Evolutionary conservation across 305 asterid species (phyloP).

Genomic region (Solanum hybrid): DNA sequence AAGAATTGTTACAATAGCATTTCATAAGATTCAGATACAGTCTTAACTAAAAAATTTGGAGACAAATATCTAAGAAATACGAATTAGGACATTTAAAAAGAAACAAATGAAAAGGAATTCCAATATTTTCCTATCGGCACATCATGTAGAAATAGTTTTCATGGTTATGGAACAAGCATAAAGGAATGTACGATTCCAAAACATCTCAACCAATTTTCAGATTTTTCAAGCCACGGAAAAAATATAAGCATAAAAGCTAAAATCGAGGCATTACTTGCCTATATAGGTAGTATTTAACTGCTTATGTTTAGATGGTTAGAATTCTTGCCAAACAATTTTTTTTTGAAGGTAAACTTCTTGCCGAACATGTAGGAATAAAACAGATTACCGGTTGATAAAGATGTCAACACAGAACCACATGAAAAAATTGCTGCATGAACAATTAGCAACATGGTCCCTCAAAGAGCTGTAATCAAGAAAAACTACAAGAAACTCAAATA

Average conservation of each 20-base stretch:
- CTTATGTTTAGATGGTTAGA: not conserved
- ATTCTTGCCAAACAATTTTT: not conserved
- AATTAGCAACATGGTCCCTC: not conserved
- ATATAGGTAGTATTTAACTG: not conserved
- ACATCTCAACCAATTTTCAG: not conserved
- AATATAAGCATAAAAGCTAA: not conserved
- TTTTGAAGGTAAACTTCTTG: not conserved
- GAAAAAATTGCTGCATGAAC: not conserved
- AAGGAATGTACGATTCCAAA: not conserved
- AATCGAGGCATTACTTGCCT: not conserved
- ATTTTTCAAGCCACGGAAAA: not conserved
- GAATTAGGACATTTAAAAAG: not conserved
- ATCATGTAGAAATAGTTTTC: not conserved
- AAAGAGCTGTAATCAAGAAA: not conserved
- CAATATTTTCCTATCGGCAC: not conserved
- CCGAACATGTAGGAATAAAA: not conserved
- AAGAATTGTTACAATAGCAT: not conserved
- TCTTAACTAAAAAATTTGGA: not conserved
- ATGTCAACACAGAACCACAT: not conserved
- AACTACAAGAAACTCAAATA: not conserved
- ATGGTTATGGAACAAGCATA: not conserved
- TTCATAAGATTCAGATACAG: not conserved
- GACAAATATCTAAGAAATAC: not conserved
- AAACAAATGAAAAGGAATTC: not conserved
- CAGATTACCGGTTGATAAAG: not conserved